A percentile compares a stretch with the other conserved stretches of the same genome.
Conservation (phyloP, 2,329 filamentous ascomycete species). For the Alternaria consortialis region DNA sequence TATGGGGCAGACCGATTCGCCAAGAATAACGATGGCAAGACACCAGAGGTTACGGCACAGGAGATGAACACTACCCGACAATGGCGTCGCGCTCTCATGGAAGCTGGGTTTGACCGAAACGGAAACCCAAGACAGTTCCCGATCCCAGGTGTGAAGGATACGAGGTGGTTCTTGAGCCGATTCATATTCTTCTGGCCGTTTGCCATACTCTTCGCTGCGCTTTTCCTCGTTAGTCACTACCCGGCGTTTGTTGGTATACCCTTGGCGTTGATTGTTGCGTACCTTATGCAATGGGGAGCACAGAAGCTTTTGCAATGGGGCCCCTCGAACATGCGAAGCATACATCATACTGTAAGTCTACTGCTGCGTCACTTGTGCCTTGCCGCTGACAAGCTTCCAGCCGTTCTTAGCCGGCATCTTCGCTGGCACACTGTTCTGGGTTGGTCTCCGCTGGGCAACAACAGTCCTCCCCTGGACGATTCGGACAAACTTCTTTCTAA, state of each 20-base stretch:
- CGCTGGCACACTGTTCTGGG: conserved; percentile 82
- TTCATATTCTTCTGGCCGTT: conserved; percentile 94
- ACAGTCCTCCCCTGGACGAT: conserved; percentile 75
- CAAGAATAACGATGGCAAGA: conserved; percentile 89
- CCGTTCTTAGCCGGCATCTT: conserved; percentile 96
- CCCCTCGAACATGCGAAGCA: conserved; percentile 84
- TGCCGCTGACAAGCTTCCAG: conserved; percentile 54
- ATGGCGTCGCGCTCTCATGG: conserved; percentile 83
- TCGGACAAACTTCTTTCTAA: conserved; percentile 73
- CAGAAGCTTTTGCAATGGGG: conserved; percentile 82
- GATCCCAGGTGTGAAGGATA: conserved; percentile 78
- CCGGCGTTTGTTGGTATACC: conserved; percentile 81
- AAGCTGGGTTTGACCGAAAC: conserved; percentile 84
- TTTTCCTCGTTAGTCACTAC: conserved; percentile 77
- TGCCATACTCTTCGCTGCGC: conserved; percentile 72
- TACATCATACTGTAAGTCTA: conserved; percentile 81
- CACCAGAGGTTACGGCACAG: conserved; percentile 81
- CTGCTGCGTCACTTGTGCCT: not conserved
- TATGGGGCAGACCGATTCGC: conserved; percentile 95
- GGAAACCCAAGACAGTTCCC: conserved; percentile 79
- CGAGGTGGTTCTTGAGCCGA: conserved; percentile 78
- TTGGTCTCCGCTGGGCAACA: conserved; percentile 78
- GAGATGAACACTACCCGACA: conserved; percentile 87
- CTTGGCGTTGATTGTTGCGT: conserved; percentile 70
- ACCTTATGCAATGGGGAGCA: conserved; percentile 78